Conservation (phyloP, 2,329 filamentous ascomycete genomes). For the Elsinoe fawcettii region DNA sequence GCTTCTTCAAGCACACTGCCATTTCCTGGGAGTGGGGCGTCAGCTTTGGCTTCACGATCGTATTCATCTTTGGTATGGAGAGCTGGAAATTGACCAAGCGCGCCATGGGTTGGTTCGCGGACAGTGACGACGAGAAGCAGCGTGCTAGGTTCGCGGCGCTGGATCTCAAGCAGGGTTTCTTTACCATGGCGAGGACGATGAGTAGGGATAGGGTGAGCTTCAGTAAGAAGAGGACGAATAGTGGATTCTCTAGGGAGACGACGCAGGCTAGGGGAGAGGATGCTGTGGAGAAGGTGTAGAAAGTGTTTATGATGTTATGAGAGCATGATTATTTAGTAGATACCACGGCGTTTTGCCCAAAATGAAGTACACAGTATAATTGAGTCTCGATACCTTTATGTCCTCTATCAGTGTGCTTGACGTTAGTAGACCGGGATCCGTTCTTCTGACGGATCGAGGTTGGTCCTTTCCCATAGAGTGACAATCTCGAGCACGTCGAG, state of each 20-base stretch:
- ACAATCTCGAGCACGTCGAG: constrained; percentile 17
- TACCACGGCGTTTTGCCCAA: background rate
- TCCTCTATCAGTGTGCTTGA: background rate
- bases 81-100: constrained; percentile 41
- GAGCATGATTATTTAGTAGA: background rate
- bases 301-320: no score
- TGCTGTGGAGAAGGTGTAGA: constrained; percentile 6
- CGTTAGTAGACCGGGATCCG: background rate
- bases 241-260: constrained; percentile 7
- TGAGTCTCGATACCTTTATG: no score
- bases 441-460: background rate
- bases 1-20: constrained; percentile 39
- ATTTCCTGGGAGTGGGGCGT: constrained; percentile 43
- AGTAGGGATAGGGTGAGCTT: background rate
- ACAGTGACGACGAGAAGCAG: constrained; percentile 10
- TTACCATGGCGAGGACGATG: constrained; percentile 14
- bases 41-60: constrained; percentile 33
- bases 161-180: constrained; percentile 15
- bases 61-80: constrained; percentile 37
- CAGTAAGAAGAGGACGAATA: constrained; percentile 12
- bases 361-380: background rate
- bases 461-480: background rate
- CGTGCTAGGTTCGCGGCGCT: constrained; percentile 1
- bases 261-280: constrained; percentile 5
- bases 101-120: constrained; percentile 9